Evolutionary conservation across 2,329 filamentous ascomycete species (phyloP).

Genomic region (Penicillium olsonii): DNA sequence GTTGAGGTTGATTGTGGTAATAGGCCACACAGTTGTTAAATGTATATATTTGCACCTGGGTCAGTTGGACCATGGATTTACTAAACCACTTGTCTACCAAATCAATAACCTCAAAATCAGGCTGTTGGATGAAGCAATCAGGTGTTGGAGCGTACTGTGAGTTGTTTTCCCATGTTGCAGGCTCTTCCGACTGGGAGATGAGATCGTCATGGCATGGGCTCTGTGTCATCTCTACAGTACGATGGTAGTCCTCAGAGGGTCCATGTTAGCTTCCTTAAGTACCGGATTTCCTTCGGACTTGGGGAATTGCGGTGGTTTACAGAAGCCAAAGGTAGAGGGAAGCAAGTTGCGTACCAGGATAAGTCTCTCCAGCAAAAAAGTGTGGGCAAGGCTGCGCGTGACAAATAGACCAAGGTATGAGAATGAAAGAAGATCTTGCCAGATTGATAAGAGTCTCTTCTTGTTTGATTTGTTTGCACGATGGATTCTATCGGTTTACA

Average conservation of each 20-base stretch:
- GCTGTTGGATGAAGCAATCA: too few relatives aligned
- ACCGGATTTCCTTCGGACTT: background rate
- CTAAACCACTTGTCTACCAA: too few relatives aligned
- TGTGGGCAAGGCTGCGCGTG: background rate
- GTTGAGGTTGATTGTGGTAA: too few relatives aligned
- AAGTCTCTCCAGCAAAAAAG: background rate
- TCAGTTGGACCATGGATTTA: too few relatives aligned
- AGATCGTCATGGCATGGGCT: background rate
- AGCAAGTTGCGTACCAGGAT: slow-evolving; percentile 2
- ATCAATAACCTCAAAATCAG: too few relatives aligned
- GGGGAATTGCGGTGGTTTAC: background rate
- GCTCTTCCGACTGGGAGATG: background rate
- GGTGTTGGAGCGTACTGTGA: background rate
- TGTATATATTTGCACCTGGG: too few relatives aligned
- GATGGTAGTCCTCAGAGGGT: background rate
- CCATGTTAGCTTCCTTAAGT: slow-evolving; percentile 2
- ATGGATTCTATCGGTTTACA: slow-evolving; percentile 2
- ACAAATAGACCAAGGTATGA: slow-evolving; percentile 1
- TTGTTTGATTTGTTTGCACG: slow-evolving; percentile 4
- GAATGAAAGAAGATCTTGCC: slow-evolving; percentile 1
- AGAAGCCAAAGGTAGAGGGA: background rate
- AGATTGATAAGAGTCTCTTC: background rate
- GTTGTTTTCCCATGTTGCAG: background rate
- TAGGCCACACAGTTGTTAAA: too few relatives aligned
- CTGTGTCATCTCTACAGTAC: background rate